Base-by-base conservation (phyloP, 1,139 yeast species). In the Yamadazyma blattariae region DNA sequence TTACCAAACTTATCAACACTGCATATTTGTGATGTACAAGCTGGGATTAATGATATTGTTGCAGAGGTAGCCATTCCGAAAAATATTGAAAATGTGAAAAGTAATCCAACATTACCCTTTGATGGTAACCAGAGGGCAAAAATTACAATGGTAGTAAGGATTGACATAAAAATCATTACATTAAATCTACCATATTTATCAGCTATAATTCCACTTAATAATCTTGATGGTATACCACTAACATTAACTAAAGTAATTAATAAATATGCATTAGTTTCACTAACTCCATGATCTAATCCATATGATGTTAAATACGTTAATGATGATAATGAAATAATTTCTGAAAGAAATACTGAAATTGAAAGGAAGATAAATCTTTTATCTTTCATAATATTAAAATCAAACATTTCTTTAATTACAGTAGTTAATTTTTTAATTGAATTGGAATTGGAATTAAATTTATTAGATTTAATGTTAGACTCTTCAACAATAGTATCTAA, bases 1-100 rank as follows among this genome's bases (percentile, higher is more conserved):
- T 74, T 78, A 20, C 90, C 90, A 47, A 81, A 82, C 37, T 71
- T 74, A 28, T 77, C 77, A 2, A 82, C 77, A 32, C 71, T 71
- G 29, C 87, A 78, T 15, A 83, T 77, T 53, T 82, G 88, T 1
- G 80, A 74, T 37, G 75, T 64, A 38, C 79, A 64, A n/a, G 65
- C 61, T 14, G 63, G 64, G 33, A 60, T 59, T n/a, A 61, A 44
- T 11, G 63, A 53, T 14, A 61, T 46, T 9, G 54, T 58, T 4
- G 65, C 59, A 8, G 63, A 56, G 1, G 60, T 51, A n/a, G 59
- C 45, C 9, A 58, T 41, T 8, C 67, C 67, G 42, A 57, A 61
- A 8, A 59, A 40, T 4, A 56, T 48, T 3, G 56, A 47, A 45
- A 60, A 61, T 8, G 49, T 52, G 42, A 48, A 56, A 18, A 61